These are phyloP conservation scores for Umbilicus rupestris DNA, from an alignment of 164 flowering plant species.

Conservation along the genomic window DNA sequence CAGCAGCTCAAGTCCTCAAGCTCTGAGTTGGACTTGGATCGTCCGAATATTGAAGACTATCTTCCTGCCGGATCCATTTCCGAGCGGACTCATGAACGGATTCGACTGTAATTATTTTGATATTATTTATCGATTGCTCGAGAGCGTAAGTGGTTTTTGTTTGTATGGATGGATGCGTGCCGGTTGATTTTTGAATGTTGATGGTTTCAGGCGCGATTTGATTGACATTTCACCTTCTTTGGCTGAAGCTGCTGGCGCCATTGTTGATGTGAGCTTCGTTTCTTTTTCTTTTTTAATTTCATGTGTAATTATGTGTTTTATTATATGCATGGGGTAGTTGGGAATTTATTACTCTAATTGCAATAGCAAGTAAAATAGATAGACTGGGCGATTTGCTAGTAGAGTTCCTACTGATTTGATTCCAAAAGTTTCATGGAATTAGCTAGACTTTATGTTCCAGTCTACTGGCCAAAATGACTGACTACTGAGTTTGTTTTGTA, in stretches of 20 bases:
- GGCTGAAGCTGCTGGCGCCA: slow-evolving; percentile 93
- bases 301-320: background rate
- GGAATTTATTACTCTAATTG: background rate
- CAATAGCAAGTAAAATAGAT: too few species aligned
- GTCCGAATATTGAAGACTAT: slow-evolving; percentile 79
- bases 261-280: slow-evolving; percentile 53
- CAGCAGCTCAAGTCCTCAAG: slow-evolving; percentile 18
- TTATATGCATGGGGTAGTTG: background rate
- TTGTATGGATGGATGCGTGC: background rate
- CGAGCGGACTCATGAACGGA: slow-evolving; percentile 44
- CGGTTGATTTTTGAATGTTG: background rate
- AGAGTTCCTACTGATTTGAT: too few species aligned
- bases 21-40: slow-evolving; percentile 74
- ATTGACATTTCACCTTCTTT: slow-evolving; percentile 79
- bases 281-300: background rate
- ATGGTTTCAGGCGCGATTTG: slow-evolving; percentile 56
- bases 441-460: background rate
- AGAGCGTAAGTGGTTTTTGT: background rate
- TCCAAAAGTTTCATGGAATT: too few species aligned
- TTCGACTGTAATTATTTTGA: slow-evolving; percentile 54
- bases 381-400: too few species aligned
- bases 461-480: background rate
- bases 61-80: slow-evolving; percentile 56
- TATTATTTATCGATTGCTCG: background rate
- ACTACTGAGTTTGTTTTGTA: background rate